Evolutionary conservation across 768 basidiomycete species (phyloP).

Genomic region (Hericium rajendrae): DNA sequence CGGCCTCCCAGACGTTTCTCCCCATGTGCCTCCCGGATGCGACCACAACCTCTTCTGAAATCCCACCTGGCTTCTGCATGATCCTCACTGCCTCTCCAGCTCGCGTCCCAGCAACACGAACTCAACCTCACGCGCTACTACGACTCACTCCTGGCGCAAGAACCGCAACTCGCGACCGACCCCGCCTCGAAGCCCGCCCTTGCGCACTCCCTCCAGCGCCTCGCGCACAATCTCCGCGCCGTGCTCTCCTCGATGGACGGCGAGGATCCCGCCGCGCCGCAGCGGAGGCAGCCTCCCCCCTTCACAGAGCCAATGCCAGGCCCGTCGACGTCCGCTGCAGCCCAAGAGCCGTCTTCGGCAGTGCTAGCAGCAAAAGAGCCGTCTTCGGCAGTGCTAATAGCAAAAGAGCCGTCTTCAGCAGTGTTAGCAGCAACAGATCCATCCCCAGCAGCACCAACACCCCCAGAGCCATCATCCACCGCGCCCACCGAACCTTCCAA

Average conservation of each 20-base stretch:
- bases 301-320: background rate
- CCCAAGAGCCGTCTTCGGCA: no score
- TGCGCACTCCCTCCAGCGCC: conserved; percentile 58
- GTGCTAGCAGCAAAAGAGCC: no score
- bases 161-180: conserved; percentile 42
- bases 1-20: background rate
- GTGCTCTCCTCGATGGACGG: conserved; percentile 65
- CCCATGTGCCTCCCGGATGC: background rate
- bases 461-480: background rate
- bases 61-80: background rate
- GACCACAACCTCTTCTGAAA: no score
- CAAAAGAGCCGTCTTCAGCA: background rate
- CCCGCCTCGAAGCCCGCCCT: conserved; percentile 50
- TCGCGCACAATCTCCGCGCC: conserved; percentile 59
- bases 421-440: background rate
- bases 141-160: conserved; percentile 71
- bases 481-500: background rate
- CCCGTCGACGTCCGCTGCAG: background rate
- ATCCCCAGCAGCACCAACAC: background rate
- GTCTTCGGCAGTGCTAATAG: no score
- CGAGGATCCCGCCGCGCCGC: conserved; percentile 29
- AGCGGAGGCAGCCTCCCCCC: background rate
- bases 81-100: conserved; percentile 30
- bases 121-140: conserved; percentile 83
- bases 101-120: conserved; percentile 89